Conservation (phyloP, 805 yeast species). For the Sugiyamaella marilandica region DNA sequence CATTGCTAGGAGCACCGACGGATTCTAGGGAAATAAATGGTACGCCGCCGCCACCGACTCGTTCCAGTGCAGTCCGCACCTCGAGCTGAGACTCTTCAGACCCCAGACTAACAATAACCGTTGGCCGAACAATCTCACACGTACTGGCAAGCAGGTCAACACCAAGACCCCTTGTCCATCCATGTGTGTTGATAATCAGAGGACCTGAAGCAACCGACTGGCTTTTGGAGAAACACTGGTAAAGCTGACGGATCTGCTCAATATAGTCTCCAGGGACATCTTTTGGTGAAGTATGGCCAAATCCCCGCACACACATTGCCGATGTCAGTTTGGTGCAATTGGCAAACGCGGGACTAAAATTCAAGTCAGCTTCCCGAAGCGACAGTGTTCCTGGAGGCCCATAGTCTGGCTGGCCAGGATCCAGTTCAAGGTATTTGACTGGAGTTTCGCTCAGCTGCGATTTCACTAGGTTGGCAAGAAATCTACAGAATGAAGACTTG, state of each 20-base stretch:
- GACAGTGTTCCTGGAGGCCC: slow-evolving; percentile 70
- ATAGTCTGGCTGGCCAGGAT: slow-evolving; percentile 85
- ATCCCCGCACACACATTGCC: slow-evolving; percentile 34
- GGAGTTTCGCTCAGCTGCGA: slow-evolving; percentile 3
- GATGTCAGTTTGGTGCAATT: slow-evolving; percentile 25
- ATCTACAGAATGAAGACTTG: slow-evolving; percentile 64
- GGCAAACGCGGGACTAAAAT: slow-evolving; percentile 39
- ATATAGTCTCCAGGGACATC: slow-evolving; percentile 58
- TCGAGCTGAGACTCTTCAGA: slow-evolving; percentile 27
- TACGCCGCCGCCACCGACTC: neutral
- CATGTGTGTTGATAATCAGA: slow-evolving; percentile 73
- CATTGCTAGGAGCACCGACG: neutral
- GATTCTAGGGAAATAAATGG: slow-evolving; percentile 7
- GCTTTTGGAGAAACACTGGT: slow-evolving; percentile 28
- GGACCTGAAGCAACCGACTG: slow-evolving; percentile 21
- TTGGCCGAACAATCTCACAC: slow-evolving; percentile 42
- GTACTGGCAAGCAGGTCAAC: slow-evolving; percentile 54
- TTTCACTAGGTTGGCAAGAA: slow-evolving; percentile 48
- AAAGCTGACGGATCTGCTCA: slow-evolving; percentile 39
- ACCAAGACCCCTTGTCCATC: slow-evolving; percentile 90
- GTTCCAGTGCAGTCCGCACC: neutral
- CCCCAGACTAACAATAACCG: slow-evolving; percentile 53
- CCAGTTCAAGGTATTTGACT: slow-evolving; percentile 59
- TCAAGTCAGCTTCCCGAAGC: slow-evolving; percentile 35
- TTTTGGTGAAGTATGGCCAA: slow-evolving; percentile 68